Base-by-base conservation (phyloP, 352 stramenopile genomes). In the Globisporangium parvum region DNA sequence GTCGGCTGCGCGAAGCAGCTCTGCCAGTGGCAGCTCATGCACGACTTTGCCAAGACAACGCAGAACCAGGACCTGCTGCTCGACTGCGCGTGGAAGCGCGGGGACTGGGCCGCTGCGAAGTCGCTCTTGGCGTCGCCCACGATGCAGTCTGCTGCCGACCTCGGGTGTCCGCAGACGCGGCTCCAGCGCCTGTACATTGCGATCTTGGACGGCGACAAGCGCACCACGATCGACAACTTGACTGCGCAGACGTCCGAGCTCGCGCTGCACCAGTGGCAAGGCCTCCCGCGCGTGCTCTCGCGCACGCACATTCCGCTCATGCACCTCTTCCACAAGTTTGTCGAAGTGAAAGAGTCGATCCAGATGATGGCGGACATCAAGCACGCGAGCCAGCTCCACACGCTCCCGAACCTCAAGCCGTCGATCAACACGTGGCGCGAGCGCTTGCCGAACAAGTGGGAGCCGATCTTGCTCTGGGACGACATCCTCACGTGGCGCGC, bases 391-490 rank as follows among this genome's bases (percentile, higher is more conserved):
- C 67, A 82, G 37, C 62, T 87, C 31, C 87, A 95, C 53, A 87
- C 84, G n/a, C 57, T 92, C 10, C 90, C 90, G 20, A 95, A 97
- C 50, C 73, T 97, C 35, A 96, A 96, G 61, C 80, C 86, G 26
- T 89, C 79, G 21, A 94, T 97, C 65, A 95, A 95, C 72, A 96
- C 87, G 50, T 98, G 91, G 91, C 72, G 90, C 45, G 88, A 97
- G 61, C 87, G 91, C 1, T 68, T 97, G 47, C 91, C 91, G 10
- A 98, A 98, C 69, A 95, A 95, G 64, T 97, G 91, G 86, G 91
- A 98, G 37, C 84, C 85, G 14, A 93, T 97, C 67, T 64, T 96
- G 53, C 65, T 96, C 12, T 98, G 91, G 91, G 91, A 97, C 58
- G 87, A 97, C 53, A 93, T 98, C 35, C 68, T 98, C 20, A 97